These are phyloP conservation scores for Aphanomyces cochlioides DNA, from an alignment of 352 stramenopile species.

Conservation along the genomic window DNA sequence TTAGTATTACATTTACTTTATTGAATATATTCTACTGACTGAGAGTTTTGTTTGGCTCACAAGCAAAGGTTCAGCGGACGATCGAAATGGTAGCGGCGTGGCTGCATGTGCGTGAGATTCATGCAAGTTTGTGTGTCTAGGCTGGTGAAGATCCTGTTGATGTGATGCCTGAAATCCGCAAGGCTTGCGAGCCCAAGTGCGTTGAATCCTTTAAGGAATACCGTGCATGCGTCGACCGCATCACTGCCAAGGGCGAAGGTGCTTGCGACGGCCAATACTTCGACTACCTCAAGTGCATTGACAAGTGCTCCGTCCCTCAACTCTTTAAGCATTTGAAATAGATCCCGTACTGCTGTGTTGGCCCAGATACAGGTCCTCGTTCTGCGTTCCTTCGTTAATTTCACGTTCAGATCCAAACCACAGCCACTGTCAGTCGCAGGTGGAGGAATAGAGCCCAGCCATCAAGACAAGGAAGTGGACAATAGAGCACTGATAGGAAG, in stretches of 20 bases:
- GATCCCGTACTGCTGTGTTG: constrained; percentile 28
- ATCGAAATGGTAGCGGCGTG: too few species aligned
- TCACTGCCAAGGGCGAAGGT: constrained; percentile 88
- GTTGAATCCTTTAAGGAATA: constrained; percentile 83
- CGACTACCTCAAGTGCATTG: constrained; percentile 92
- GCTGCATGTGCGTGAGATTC: too few species aligned
- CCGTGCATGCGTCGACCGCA: constrained; percentile 87
- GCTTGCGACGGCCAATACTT: constrained; percentile 95
- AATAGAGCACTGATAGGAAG: too few species aligned
- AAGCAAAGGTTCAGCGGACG: constrained; percentile 8
- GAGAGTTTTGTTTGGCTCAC: constrained; percentile 29
- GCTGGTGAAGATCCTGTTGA: constrained; percentile 89
- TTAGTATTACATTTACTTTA: constrained; percentile 5
- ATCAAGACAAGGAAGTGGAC: too few species aligned
- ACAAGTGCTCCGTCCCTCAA: constrained; percentile 93
- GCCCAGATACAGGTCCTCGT: constrained; percentile 2
- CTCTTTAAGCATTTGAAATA: constrained; percentile 95
- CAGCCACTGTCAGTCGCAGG: too few species aligned
- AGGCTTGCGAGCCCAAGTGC: constrained; percentile 90
- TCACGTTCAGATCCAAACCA: background rate
- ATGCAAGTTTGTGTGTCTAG: constrained; percentile 31
- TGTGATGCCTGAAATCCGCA: constrained; percentile 90
- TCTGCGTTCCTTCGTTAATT: background rate
- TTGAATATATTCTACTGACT: constrained; percentile 22
- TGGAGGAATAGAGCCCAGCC: too few species aligned